Percentiles rank a stretch among this genome's conserved stretches.
Conservation (phyloP, 1,284 basidiomycete genomes). For the Trichosporon sp. region DNA sequence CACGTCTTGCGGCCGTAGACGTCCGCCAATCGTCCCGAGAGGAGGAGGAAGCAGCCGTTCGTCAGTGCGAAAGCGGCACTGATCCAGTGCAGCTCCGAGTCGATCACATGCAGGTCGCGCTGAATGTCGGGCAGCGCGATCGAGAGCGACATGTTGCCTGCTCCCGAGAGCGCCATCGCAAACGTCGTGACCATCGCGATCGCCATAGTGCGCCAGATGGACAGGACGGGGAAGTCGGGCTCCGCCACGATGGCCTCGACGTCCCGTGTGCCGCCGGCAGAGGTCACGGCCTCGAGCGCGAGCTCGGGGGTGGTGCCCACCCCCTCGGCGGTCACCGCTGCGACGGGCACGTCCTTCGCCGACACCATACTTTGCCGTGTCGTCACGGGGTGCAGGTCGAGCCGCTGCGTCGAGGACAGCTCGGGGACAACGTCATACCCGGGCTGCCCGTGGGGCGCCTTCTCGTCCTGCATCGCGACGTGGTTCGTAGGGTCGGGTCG, state of each 20-base stretch:
- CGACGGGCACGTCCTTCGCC: not conserved
- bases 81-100: constrained; percentile 66
- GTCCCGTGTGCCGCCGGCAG: not conserved
- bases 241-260: not conserved
- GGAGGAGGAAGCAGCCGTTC: constrained; percentile 70
- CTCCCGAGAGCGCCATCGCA: constrained; percentile 31
- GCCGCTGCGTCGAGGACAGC: not conserved
- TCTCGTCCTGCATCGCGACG: constrained; percentile 15
- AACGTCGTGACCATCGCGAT: constrained; percentile 26
- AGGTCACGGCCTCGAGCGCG: constrained; percentile 20
- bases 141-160: constrained; percentile 44
- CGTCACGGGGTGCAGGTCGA: not conserved
- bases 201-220: constrained; percentile 25
- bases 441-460: not conserved
- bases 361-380: not conserved
- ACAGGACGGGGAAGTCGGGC: constrained; percentile 21
- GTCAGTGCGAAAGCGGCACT: constrained; percentile 61
- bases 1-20: constrained; percentile 68
- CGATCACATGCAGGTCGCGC: constrained; percentile 58
- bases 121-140: constrained; percentile 70
- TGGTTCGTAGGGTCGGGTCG: not conserved
- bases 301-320: constrained; percentile 27
- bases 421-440: constrained; percentile 1
- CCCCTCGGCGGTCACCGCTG: constrained; percentile 6
- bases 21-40: constrained; percentile 72